Percentiles rank a stretch among this genome's conserved stretches.
Conservation (phyloP, 495 filamentous ascomycete genomes). For the Neurospora sp. region DNA sequence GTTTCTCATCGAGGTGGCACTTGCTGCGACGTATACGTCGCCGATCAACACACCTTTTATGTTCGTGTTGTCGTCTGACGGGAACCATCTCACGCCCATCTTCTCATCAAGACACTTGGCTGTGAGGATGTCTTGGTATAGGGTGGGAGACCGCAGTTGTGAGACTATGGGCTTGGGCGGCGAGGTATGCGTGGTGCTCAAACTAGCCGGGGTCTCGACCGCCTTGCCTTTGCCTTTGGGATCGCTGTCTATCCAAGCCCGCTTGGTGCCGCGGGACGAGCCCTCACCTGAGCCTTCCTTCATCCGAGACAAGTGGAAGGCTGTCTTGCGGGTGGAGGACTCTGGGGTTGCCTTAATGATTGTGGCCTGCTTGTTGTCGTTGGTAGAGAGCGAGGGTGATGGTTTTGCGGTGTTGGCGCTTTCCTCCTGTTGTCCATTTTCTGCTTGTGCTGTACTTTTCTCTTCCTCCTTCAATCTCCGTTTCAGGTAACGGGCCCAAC, state of each 20-base stretch:
- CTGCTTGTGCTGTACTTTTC: too few relatives aligned
- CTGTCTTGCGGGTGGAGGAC: not conserved
- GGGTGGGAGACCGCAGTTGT: not conserved
- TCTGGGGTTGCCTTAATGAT: not conserved
- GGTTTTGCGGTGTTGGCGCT: not conserved
- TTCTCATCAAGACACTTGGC: not conserved
- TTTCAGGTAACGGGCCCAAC: not conserved
- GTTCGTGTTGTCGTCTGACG: not conserved
- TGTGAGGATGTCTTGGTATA: not conserved
- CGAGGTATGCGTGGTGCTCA: not conserved
- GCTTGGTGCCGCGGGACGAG: not conserved
- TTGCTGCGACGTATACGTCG: not conserved
- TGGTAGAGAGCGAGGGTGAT: too few relatives aligned
- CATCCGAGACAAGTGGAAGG: not conserved
- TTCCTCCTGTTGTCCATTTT: not conserved
- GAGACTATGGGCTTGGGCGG: not conserved
- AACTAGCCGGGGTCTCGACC: not conserved
- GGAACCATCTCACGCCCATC: not conserved
- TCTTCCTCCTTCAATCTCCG: not conserved
- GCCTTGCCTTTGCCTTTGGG: not conserved
- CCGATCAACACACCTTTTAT: not conserved
- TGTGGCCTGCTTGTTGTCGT: not conserved
- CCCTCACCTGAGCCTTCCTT: not conserved
- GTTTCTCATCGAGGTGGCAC: not conserved
- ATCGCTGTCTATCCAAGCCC: not conserved